Conservation (phyloP, 169 alveolate genomes). For the Plasmodium sp. region DNA sequence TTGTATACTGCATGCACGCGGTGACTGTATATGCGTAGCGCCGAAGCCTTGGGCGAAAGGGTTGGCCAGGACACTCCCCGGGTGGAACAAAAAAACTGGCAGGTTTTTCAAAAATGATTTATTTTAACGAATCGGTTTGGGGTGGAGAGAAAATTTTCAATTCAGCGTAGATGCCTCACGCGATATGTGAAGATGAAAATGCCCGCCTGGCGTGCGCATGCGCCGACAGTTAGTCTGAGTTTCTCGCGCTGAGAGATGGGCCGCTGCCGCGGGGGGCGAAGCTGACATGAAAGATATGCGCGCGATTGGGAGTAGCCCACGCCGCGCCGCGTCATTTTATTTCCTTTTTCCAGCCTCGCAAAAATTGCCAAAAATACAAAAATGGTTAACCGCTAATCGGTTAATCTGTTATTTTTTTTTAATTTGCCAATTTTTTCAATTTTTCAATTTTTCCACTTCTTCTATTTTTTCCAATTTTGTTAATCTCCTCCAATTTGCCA, state of each 20-base stretch:
- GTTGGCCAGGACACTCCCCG: background rate
- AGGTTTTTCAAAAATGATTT: background rate
- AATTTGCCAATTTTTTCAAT: background rate
- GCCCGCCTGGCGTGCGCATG: background rate
- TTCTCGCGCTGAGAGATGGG: background rate
- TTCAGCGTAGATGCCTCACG: background rate
- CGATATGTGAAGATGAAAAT: background rate
- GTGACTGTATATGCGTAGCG: no score
- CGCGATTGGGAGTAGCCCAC: background rate
- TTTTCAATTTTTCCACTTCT: background rate
- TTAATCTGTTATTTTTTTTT: background rate
- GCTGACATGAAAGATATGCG: background rate
- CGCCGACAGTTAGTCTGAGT: background rate
- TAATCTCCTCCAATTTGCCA: background rate
- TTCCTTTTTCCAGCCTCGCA: background rate
- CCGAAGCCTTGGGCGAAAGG: background rate
- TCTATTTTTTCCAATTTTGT: no score
- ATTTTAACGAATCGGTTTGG: background rate
- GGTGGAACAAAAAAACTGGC: background rate
- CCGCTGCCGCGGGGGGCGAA: background rate
- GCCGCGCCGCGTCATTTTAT: background rate
- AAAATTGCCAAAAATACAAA: background rate
- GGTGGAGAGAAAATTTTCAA: background rate
- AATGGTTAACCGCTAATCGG: no score
- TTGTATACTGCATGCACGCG: background rate